Conservation (phyloP, 345 rosid genomes). For the Ceriops zippeliana region DNA sequence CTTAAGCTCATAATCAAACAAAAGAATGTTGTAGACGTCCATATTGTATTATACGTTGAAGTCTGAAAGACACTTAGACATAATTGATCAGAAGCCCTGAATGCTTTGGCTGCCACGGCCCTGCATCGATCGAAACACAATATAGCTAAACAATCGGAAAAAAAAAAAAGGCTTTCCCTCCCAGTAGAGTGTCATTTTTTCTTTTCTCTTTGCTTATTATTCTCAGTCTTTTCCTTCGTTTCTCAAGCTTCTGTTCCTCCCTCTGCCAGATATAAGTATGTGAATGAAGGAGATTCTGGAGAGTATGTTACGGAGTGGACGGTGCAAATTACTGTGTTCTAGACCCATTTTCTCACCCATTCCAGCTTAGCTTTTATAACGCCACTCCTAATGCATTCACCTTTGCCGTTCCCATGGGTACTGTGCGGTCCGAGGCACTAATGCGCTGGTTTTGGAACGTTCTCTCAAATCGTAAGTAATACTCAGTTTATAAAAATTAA, state of each 20-base stretch:
- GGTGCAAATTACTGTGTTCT: constrained; percentile 21
- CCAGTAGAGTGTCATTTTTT: not conserved
- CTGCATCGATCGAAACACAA: no score
- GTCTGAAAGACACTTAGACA: no score
- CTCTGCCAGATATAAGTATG: constrained; percentile 19
- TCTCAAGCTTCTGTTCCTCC: constrained; percentile 24
- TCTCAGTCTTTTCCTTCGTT: not conserved
- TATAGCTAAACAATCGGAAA: no score
- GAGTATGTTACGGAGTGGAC: constrained; percentile 22
- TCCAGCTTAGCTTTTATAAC: constrained; percentile 38
- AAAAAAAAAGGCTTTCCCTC: no score
- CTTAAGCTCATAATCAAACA: no score
- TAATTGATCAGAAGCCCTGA: no score
- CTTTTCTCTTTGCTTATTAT: not conserved
- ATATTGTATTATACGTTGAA: no score
- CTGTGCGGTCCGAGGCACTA: constrained; percentile 4
- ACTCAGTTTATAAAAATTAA: no score
- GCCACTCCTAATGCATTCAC: constrained; percentile 11
- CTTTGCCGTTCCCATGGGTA: constrained; percentile 16
- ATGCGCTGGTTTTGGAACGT: constrained; percentile 50
- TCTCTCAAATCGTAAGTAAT: no score
- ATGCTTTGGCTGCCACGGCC: no score
- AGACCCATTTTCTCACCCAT: constrained; percentile 21
- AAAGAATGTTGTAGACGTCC: no score
- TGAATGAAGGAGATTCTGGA: constrained; percentile 27